Percentiles rank a stretch among this genome's conserved stretches.
Conservation (phyloP, 805 yeast genomes). For the Ogataea nonfermentans region DNA sequence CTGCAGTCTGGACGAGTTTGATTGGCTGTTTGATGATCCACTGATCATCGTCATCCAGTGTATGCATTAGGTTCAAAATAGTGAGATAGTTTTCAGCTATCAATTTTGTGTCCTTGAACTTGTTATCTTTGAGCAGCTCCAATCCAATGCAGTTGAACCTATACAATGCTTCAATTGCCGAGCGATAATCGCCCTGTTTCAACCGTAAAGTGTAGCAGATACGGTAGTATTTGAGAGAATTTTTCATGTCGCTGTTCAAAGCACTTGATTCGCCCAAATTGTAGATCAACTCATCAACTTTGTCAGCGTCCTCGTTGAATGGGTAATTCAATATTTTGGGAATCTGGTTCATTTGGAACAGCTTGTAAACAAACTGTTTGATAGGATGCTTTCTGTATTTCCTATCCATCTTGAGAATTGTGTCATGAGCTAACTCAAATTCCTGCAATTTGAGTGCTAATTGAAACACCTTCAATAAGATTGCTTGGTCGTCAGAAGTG, state of each 20-base stretch:
- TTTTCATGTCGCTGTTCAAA: slow-evolving; percentile 27
- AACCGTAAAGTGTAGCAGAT: slow-evolving; percentile 51
- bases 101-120: slow-evolving; percentile 18
- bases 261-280: slow-evolving; percentile 28
- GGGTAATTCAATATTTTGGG: slow-evolving; percentile 41
- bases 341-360: slow-evolving; percentile 41
- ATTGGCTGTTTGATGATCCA: slow-evolving; percentile 37
- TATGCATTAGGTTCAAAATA: slow-evolving; percentile 39
- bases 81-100: slow-evolving; percentile 38
- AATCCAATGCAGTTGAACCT: slow-evolving; percentile 35
- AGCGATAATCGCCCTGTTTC: slow-evolving; percentile 48
- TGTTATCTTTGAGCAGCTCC: slow-evolving; percentile 8
- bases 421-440: slow-evolving; percentile 30
- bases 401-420: slow-evolving; percentile 28
- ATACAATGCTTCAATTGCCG: slow-evolving; percentile 44
- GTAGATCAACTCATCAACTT: slow-evolving; percentile 43
- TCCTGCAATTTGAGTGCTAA: slow-evolving; percentile 32
- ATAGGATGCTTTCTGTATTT: slow-evolving; percentile 26
- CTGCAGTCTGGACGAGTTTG: slow-evolving; percentile 8
- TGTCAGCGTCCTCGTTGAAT: slow-evolving; percentile 41
- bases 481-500: slow-evolving; percentile 23
- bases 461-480: slow-evolving; percentile 29
- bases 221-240: slow-evolving; percentile 44
- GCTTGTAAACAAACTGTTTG: slow-evolving; percentile 36
- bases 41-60: slow-evolving; percentile 38